A percentile compares a stretch with the other conserved stretches of the same genome.
phyloP scores from a whole-genome alignment of 768 basidiomycete species.

The Mycena venus region DNA sequence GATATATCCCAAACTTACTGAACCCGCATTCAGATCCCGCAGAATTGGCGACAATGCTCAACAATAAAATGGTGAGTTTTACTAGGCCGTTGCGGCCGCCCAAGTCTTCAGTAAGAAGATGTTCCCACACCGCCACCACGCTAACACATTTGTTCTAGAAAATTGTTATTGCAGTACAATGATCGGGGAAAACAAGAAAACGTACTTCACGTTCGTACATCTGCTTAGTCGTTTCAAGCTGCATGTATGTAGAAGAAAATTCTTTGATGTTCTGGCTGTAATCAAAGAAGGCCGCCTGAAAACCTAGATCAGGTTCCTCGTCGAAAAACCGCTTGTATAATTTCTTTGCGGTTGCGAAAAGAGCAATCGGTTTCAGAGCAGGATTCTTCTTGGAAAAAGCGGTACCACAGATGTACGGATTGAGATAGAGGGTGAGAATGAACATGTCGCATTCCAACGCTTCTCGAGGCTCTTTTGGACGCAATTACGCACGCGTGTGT shows the following conservation, averaged over 20 bases:
- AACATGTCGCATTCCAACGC: constrained; percentile 27
- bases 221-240: neutral
- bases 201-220: too few relatives aligned
- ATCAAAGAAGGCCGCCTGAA: constrained; percentile 16
- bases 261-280: neutral
- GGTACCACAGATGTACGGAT: constrained; percentile 21
- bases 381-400: neutral
- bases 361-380: neutral
- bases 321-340: neutral
- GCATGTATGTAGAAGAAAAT: neutral
- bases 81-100: too few relatives aligned
- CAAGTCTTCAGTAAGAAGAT: too few relatives aligned
- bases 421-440: constrained; percentile 26
- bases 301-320: neutral
- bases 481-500: neutral
- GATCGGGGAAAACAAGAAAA: too few relatives aligned
- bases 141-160: too few relatives aligned
- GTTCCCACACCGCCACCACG: too few relatives aligned
- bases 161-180: too few relatives aligned
- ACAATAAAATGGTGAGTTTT: constrained; percentile 39
- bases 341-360: neutral
- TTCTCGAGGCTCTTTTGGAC: constrained; percentile 29
- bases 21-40: constrained; percentile 45
- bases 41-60: constrained; percentile 43
- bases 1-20: too few relatives aligned